These are phyloP conservation scores for Mantamonas sphyraenae DNA, from an alignment of 78 protist species.

Conservation along the genomic window DNA sequence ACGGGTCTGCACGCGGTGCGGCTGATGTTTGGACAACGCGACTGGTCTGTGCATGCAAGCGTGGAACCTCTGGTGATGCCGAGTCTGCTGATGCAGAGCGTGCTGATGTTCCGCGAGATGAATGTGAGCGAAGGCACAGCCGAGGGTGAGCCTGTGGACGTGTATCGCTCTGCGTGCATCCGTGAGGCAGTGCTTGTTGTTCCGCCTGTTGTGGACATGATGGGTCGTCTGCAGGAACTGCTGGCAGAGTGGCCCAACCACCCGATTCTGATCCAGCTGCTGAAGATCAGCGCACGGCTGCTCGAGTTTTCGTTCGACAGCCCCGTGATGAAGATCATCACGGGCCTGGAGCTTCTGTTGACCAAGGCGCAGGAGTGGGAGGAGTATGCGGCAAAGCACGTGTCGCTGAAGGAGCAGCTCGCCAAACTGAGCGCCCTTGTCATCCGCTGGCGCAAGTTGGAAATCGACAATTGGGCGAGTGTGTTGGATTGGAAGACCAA, in stretches of 20 bases:
- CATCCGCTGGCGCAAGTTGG: constrained; percentile 44
- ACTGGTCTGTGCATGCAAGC: no score
- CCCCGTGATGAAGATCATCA: not conserved
- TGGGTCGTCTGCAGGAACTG: not conserved
- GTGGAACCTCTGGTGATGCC: no score
- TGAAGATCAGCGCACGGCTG: constrained; percentile 10
- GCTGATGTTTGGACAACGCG: no score
- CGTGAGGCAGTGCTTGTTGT: no score
- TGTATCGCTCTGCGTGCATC: no score
- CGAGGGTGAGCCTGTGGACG: no score
- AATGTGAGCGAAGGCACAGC: no score
- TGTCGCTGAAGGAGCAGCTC: constrained; percentile 17
- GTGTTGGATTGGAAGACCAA: constrained; percentile 1
- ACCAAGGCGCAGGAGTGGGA: constrained; percentile 53
- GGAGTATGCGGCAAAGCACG: constrained; percentile 18
- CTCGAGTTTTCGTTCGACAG: constrained; percentile 12
- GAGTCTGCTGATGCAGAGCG: no score
- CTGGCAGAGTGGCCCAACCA: constrained; percentile 43
- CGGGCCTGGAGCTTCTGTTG: constrained; percentile 48
- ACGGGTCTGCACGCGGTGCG: no score
- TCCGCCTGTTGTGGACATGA: no score
- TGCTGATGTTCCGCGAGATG: no score
- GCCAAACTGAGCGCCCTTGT: not conserved
- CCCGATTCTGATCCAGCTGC: constrained; percentile 19
- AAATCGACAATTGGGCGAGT: constrained; percentile 40